Evolutionary conservation across 2,329 filamentous ascomycete genomes (phyloP).

Genomic region (Geoglossum cookeanum): DNA sequence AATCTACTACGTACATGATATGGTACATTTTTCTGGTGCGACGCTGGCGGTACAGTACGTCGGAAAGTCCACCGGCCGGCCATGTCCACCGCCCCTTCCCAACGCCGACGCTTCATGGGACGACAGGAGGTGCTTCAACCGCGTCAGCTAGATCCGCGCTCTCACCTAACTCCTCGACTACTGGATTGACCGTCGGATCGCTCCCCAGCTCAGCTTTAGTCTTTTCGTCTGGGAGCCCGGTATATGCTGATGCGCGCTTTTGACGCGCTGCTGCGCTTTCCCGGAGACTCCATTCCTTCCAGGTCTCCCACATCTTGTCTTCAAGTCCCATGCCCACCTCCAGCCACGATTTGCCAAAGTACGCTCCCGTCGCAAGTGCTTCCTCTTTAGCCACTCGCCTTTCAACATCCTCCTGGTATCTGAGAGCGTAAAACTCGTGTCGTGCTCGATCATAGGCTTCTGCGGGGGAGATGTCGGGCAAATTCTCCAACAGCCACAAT

Average conservation of each 20-base stretch:
- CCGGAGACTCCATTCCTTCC: slow-evolving; percentile 59
- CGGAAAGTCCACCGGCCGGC: too few relatives aligned
- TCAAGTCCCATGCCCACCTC: slow-evolving; percentile 71
- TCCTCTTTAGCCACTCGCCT: slow-evolving; percentile 73
- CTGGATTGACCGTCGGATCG: slow-evolving; percentile 14
- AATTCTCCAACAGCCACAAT: slow-evolving; percentile 58
- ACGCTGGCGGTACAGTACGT: not conserved
- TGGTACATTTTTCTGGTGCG: too few relatives aligned
- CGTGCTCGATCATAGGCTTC: slow-evolving; percentile 73
- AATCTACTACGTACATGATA: too few relatives aligned
- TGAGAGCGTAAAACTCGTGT: slow-evolving; percentile 73
- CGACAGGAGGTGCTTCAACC: not conserved
- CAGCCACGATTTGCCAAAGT: slow-evolving; percentile 61
- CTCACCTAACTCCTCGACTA: not conserved
- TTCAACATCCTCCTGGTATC: slow-evolving; percentile 68
- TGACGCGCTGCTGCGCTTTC: slow-evolving; percentile 31
- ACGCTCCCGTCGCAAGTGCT: slow-evolving; percentile 65
- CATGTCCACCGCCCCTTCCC: too few relatives aligned
- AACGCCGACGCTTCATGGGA: not conserved
- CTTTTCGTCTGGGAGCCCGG: slow-evolving; percentile 17
- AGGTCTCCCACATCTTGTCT: slow-evolving; percentile 58
- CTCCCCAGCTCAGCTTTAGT: slow-evolving; percentile 4
- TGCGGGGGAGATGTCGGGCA: slow-evolving; percentile 36
- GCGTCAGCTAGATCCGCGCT: slow-evolving; percentile 16
- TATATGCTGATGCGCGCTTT: slow-evolving; percentile 25